Percentiles rank a stretch among this genome's conserved stretches.
Conservation (phyloP, 1,139 yeast species). For the Blastobotrys raffinosifermentans region DNA sequence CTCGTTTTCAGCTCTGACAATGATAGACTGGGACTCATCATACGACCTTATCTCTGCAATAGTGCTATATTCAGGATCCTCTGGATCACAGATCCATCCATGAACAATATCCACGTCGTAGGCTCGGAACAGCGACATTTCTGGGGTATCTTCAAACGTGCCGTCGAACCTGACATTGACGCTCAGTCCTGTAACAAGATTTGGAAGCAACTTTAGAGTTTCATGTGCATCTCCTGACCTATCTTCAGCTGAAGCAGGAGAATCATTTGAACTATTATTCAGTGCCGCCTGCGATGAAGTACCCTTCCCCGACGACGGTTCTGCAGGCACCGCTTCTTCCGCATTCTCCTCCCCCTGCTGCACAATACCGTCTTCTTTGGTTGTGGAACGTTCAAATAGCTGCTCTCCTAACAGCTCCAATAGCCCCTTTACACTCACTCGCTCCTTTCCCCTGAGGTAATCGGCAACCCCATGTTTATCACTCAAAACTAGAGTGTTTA, state of each 20-base stretch:
- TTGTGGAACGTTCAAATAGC: conserved; percentile 32
- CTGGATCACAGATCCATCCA: conserved; percentile 44
- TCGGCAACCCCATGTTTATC: conserved; percentile 16
- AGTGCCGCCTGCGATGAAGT: neutral
- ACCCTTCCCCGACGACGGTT: neutral
- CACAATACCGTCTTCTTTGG: neutral
- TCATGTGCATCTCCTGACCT: conserved; percentile 31
- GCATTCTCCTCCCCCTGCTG: conserved; percentile 3
- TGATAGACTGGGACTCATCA: conserved; percentile 41
- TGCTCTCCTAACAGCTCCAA: conserved; percentile 33
- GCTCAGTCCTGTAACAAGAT: conserved; percentile 63
- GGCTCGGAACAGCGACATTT: conserved; percentile 40
- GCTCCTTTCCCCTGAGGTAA: conserved; percentile 21
- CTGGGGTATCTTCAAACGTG: conserved; percentile 45
- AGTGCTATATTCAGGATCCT: conserved; percentile 29
- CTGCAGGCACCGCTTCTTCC: neutral
- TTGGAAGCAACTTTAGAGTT: conserved; percentile 51
- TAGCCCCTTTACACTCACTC: conserved; percentile 25
- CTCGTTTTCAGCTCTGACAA: conserved; percentile 19
- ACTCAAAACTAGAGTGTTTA: conserved; percentile 51
- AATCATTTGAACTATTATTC: neutral
- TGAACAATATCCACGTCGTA: conserved; percentile 44
- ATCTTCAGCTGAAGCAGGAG: conserved; percentile 1
- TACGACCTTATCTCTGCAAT: conserved; percentile 38
- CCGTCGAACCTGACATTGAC: conserved; percentile 73